phyloP scores from a whole-genome alignment of 208 protist species.

The Leishmania turanica region DNA sequence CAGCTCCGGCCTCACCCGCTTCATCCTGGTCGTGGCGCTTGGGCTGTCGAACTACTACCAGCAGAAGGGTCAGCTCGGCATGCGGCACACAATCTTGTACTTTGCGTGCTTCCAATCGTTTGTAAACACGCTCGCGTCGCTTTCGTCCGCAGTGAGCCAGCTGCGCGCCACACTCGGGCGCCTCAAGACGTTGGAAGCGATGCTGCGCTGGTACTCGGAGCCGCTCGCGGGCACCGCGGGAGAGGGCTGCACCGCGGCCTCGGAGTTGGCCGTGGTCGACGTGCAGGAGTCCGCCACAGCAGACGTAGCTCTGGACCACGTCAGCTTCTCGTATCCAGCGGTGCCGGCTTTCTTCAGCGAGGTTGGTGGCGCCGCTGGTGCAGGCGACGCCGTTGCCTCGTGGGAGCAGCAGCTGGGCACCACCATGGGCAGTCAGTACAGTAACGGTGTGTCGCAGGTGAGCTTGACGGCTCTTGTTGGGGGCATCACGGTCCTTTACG shows the following conservation, averaged over 20 bases:
- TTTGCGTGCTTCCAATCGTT: conserved; percentile 73
- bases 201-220: conserved; percentile 68
- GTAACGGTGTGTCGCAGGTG: conserved; percentile 44
- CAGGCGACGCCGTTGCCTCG: not conserved
- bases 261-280: not conserved
- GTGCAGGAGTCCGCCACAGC: conserved; percentile 21
- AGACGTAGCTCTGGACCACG: conserved; percentile 38
- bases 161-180: conserved; percentile 47
- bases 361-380: not conserved
- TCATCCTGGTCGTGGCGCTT: conserved; percentile 73
- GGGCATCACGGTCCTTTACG: conserved; percentile 68
- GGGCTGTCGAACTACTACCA: conserved; percentile 59
- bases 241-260: not conserved
- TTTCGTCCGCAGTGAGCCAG: conserved; percentile 44
- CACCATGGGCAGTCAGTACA: conserved; percentile 6
- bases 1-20: conserved; percentile 50
- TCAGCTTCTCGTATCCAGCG: conserved; percentile 57
- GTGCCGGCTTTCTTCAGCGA: conserved; percentile 56
- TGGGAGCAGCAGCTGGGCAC: conserved; percentile 5
- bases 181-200: conserved; percentile 46
- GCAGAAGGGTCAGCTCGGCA: conserved; percentile 47
- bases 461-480: conserved; percentile 36
- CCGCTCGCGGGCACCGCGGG: conserved; percentile 8
- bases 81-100: conserved; percentile 73
- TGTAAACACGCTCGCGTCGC: conserved; percentile 40